Evolutionary conservation across 495 filamentous ascomycete genomes (phyloP), one percentile per base, ranked within the genome.

Genomic region (Hypoxylon fuscum): DNA sequence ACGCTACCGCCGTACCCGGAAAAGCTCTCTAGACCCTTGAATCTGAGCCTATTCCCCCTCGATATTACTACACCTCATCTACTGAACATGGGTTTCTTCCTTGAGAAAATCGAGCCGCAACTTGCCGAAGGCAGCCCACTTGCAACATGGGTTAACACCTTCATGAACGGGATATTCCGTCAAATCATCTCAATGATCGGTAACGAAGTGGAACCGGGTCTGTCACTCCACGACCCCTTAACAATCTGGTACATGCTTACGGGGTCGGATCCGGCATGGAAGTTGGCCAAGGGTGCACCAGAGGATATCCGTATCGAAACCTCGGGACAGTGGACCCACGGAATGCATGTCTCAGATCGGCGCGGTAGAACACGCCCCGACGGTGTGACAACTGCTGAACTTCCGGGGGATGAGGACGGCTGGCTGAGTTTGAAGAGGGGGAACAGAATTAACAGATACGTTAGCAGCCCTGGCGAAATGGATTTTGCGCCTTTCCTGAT

Each of bases 311-410:
- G 95, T 11, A 78, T 98, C 20, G 95, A 98, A 72, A 91, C 90
- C 1, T 71, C 81, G 25, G 95, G 95, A 4, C 94, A 98, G 75
- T 98, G 95, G 95, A 97, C 94, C 48, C 79, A 89, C 38, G 95
- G 95, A 1, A 91, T 92, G 88, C 93, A 91, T 71, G 83, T 98
- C 14, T 78, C 92, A 29, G 96, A 98, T 74, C 77, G 86, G 8
- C 81, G 95, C 11, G 81, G 76, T 41, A 73, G 83, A 41, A 86
- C 85, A 62, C 85, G 79, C 56, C 77, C 85, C 2, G 86, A 83
- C n/a, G 77, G 74, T 9, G 85, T 87, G 29, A 72, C 77, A 37
- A 70, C 59, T 18, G 74, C 68, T 44, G 73, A 69, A 32, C 81
- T 90, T 51, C 75, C 79, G 34, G 76, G 79, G 12, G 93, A 96